Base-by-base conservation (phyloP, 2,329 filamentous ascomycete species). In the Fusarium duplospermum region DNA sequence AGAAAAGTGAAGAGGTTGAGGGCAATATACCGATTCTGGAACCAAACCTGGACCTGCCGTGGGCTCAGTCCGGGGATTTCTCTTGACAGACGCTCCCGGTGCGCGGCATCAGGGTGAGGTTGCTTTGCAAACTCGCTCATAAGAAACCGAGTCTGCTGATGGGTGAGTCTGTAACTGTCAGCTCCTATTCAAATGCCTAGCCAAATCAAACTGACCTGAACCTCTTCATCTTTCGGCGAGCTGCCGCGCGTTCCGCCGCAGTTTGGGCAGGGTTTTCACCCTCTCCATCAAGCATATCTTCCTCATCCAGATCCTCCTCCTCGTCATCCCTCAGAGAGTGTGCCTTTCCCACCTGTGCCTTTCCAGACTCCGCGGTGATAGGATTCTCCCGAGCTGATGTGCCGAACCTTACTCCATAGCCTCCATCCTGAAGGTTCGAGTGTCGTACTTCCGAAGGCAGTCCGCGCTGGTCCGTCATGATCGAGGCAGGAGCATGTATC, bases 121-220 rank as follows among this genome's bases (percentile, higher is more conserved):
- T 98, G 95, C 78, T 96, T 95, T 66, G 95, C 93, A 80, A 98
- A 98, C 82, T 98, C 95, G 83, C 94, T 98, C 94, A 98, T 97
- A 66, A 98, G 86, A 79, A 97, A 98, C 16, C 96, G 92, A n/a
- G 96, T 98, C 87, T 98, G 96, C 78, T 96, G 96, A 82, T 98
- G 95, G 1, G 95, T 98, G 74, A 98, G 91, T 75, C 95, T 97
- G 38, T 33, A 58, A 58, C 22, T 35, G 77, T 88, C 76, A 87
- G 85, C 74, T 63, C 22, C n/a, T 68, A 68, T 47, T 31, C 35
- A 18, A 6, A 11, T 31, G 27, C 14, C 20, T 62, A 27, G 27
- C 18, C 2, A 11, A 4, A 42, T 10, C 16, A 57, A n/a, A 66
- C 83, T 74, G 87, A 94, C 92, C 93, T 90, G 80, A 96, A 96